Evolutionary conservation across 2,329 filamentous ascomycete genomes (phyloP).

Genomic region (Sclerotinia subarctica): DNA sequence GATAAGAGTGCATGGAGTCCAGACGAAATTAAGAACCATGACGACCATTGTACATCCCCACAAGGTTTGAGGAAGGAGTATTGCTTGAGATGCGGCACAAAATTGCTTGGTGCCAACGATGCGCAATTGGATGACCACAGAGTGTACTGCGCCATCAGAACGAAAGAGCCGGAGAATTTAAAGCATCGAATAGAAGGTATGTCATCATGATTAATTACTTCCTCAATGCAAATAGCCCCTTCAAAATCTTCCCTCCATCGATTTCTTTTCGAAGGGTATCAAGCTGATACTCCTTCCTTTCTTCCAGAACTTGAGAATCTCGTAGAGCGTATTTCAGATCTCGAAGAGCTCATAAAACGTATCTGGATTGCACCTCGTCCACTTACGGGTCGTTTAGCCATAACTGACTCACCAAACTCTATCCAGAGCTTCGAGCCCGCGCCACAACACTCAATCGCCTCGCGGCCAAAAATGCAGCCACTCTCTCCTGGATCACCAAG

Average conservation of each 20-base stretch:
- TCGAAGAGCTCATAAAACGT: not conserved
- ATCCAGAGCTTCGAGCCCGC: constrained; percentile 9
- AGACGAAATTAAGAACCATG: not conserved
- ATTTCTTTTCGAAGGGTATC: constrained; percentile 6
- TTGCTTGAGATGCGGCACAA: constrained; percentile 21
- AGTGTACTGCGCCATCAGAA: constrained; percentile 8
- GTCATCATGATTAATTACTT: not conserved
- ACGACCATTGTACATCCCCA: constrained; percentile 17
- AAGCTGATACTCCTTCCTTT: constrained; percentile 13
- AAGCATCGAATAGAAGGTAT: constrained; percentile 12
- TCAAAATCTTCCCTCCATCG: not conserved
- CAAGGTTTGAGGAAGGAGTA: constrained; percentile 10
- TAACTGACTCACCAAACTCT: not conserved
- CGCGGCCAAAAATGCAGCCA: constrained; percentile 13
- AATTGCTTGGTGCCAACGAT: not conserved
- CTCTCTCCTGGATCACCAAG: not conserved
- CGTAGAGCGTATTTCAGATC: not conserved
- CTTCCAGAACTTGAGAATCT: not conserved
- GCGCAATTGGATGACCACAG: constrained; percentile 13
- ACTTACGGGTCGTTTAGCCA: not conserved
- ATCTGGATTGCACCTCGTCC: constrained; percentile 15
- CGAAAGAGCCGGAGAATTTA: constrained; percentile 8
- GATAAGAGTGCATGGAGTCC: constrained; percentile 15
- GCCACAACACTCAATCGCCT: constrained; percentile 1
- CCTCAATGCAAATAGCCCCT: not conserved